phyloP scores from a whole-genome alignment of 2,329 filamentous ascomycete genomes.

The Rachicladosporium sp. region DNA sequence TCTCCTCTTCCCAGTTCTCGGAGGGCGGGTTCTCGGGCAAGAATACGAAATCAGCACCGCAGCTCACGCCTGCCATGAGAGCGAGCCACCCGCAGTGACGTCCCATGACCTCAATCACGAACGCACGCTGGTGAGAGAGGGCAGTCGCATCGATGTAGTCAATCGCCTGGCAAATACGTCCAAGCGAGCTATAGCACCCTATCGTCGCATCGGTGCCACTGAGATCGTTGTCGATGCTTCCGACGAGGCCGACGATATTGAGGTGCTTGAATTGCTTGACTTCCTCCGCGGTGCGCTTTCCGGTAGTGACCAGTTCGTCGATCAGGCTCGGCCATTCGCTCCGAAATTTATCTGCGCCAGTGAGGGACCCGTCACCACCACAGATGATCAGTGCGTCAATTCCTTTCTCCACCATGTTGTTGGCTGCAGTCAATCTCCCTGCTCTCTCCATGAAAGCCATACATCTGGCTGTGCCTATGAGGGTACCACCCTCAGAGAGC shows the following conservation, averaged over 20 bases:
- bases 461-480: slow-evolving; percentile 91
- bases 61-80: slow-evolving; percentile 88
- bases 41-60: slow-evolving; percentile 92
- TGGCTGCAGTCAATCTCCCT: slow-evolving; percentile 73
- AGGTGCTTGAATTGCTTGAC: slow-evolving; percentile 67
- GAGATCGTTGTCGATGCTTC: slow-evolving; percentile 97
- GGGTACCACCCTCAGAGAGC: slow-evolving; percentile 83
- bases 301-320: slow-evolving; percentile 65
- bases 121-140: slow-evolving; percentile 85
- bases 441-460: slow-evolving; percentile 82
- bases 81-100: slow-evolving; percentile 96
- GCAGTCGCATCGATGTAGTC: slow-evolving; percentile 96
- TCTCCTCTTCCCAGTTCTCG: slow-evolving; percentile 79
- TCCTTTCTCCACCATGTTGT: slow-evolving; percentile 84
- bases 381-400: slow-evolving; percentile 96
- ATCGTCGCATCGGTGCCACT: slow-evolving; percentile 96
- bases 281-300: slow-evolving; percentile 59
- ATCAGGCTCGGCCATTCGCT: slow-evolving; percentile 83
- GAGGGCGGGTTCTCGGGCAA: slow-evolving; percentile 86
- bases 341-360: slow-evolving; percentile 87
- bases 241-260: slow-evolving; percentile 92
- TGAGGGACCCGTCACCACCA: slow-evolving; percentile 91
- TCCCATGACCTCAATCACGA: slow-evolving; percentile 98
- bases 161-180: slow-evolving; percentile 87
- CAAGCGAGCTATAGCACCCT: slow-evolving; percentile 86